Base-by-base conservation (phyloP, 768 basidiomycete species). In the Tubosaeta brunneosetosa region DNA sequence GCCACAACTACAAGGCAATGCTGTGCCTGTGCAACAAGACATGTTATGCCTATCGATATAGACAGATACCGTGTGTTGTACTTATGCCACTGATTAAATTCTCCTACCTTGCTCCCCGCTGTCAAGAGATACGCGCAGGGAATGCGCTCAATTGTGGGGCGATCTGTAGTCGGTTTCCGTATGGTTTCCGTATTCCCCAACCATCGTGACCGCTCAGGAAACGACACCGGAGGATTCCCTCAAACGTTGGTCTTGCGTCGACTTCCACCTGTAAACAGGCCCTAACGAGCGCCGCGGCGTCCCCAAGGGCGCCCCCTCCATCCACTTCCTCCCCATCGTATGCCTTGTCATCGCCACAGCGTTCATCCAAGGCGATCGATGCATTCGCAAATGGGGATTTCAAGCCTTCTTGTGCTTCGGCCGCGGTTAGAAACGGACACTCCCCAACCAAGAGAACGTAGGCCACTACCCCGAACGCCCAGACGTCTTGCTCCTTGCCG, bases 401-500 rank as follows among this genome's bases (percentile, higher is more conserved):
- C 9, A 95, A 74, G 1, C 93, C 91, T 42, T 85, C 87, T 61
- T 94, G 90, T 0, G 94, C 91, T 67, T 97, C 94, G 36, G 85
- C 87, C 1, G 94, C 86, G 16, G 88, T 91, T 72, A 85, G 83
- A 73, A 94, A 94, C 1, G 91, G 91, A 63, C 92, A 94, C 73
- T 95, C 92, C 6, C 92, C 91, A 19, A 87, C 81, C 16, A 98
- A 79, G 56, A 99, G 81, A 51, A 99, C 95, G 68, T 94, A 99
- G 12, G 86, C 93, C 19, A 99, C 92, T 22, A 98, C 94, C 13
- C 95, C 95, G 55, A 95, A 90, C 0, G 95, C 95, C 94, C 95
- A 99, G 3, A 97, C 89, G 61, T 99, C 95, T 70, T 97, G 94
- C 66, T 95, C 93, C 65, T 94, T 94, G 33, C 95, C 97, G 57